Evolutionary conservation across 169 alveolate species (phyloP).

Genomic region (Eimeria necatrix): DNA sequence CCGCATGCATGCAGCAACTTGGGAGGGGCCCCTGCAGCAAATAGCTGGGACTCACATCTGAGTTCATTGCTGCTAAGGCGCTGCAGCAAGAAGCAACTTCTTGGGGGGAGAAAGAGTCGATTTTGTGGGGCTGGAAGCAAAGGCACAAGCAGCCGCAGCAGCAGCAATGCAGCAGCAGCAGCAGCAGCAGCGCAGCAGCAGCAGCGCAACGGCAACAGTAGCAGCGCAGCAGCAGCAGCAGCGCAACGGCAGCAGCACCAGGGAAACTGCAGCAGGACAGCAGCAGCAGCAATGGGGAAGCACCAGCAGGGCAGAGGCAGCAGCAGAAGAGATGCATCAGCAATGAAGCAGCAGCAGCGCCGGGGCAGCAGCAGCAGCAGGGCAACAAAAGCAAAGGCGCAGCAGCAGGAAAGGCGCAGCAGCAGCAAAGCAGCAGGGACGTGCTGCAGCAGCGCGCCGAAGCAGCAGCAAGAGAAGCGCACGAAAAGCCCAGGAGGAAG

Average conservation of each 20-base stretch:
- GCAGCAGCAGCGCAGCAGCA: no score
- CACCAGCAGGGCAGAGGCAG: background rate
- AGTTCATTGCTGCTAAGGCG: background rate
- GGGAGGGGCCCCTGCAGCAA: background rate
- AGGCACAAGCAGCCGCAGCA: background rate
- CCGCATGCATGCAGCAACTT: background rate
- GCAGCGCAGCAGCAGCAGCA: background rate
- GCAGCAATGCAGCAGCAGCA: background rate
- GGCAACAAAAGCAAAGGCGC: background rate
- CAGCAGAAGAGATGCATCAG: background rate
- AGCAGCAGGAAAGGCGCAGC: background rate
- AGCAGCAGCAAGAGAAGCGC: background rate
- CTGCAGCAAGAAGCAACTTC: background rate
- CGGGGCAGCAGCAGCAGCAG: background rate
- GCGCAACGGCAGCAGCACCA: no score
- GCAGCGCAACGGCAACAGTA: background rate
- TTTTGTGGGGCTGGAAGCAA: background rate
- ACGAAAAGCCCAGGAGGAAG: background rate
- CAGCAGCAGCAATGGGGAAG: background rate
- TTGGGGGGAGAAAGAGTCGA: background rate
- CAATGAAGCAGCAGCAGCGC: slow-evolving; percentile 4
- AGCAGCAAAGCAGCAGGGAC: background rate
- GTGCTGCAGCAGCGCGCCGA: no score
- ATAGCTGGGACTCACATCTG: background rate
- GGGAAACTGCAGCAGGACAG: no score